Evolutionary conservation across 768 basidiomycete genomes (phyloP), one percentile per base, ranked within the genome.

Genomic region (Sistotremastrum niveocremeum): DNA sequence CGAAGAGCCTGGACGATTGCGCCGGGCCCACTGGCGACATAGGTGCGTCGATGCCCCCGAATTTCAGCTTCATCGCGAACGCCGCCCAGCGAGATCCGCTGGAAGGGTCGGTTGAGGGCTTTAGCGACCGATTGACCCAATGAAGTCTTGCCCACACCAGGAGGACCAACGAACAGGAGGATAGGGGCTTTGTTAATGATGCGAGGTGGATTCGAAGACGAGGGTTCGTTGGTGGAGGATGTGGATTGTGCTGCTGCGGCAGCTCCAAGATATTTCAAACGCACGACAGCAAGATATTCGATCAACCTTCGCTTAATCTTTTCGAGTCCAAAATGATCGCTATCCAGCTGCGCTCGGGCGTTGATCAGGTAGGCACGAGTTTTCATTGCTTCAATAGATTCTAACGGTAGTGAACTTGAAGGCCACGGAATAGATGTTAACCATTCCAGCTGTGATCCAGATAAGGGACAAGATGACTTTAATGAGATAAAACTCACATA

Each of bases 51-150:
- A 52, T 85, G 83, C 7, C 61, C 60, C 40, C 83, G 68, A 42
- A 85, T 81, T 59, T 84, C 83, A 0, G 87, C 91, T 61, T 97
- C 93, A 55, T 97, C 91, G 3, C 91, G 72, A 6, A 95, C 87
- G 32, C 93, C 91, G 7, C 91, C 91, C 0, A 95, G 72, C 1
- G 87, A 83, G 51, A 95, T 91, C 7, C 91, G 78, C 54, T 94
- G 84, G 72, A 94, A 95, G 2, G 89, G 88, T 39, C 90, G 68
- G 29, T 73, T 71, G 6, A 95, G 71, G 0, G 88, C 82, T 37
- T 78, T 79, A 3, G 91, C 91, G 31, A 97, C 75, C 0, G 84
- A 88, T 53, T 84, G 82, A 0, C 91, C 91, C 2, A 97, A 77
- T 1, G 86, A 89, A 0, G 90, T 95, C 64, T 94, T 93, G 34